Evolutionary conservation across 495 filamentous ascomycete species (phyloP).

Genomic region (Aspergillus egyptiacus): DNA sequence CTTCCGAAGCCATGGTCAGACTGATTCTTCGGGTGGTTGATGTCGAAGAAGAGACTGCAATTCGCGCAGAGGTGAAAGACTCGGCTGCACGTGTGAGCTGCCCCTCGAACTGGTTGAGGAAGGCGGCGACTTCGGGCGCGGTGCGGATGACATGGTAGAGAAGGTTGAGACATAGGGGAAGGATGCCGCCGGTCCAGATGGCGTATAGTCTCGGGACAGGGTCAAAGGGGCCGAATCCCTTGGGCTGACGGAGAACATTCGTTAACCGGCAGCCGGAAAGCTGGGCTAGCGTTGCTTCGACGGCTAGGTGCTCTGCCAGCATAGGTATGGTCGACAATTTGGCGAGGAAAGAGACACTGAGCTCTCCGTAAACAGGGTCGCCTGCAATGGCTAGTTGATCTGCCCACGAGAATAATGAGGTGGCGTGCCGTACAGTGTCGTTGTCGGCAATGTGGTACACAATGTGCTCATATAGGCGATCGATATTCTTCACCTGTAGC

Average conservation of each 20-base stretch:
- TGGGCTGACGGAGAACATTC: slow-evolving; percentile 59
- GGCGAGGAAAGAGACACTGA: slow-evolving; percentile 79
- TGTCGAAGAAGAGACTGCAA: slow-evolving; percentile 24
- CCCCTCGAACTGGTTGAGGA: slow-evolving; percentile 77
- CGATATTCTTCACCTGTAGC: slow-evolving; percentile 54
- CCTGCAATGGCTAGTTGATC: slow-evolving; percentile 63
- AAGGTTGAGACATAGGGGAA: slow-evolving; percentile 87
- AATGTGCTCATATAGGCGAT: slow-evolving; percentile 52
- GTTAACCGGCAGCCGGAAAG: slow-evolving; percentile 72
- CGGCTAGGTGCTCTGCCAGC: slow-evolving; percentile 82
- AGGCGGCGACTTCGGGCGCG: slow-evolving; percentile 75
- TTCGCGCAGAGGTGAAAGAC: slow-evolving; percentile 49
- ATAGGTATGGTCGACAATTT: slow-evolving; percentile 76
- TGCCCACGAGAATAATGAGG: slow-evolving; percentile 89
- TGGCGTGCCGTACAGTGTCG: slow-evolving; percentile 68
- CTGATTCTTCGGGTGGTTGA: slow-evolving; percentile 50
- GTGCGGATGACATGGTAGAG: slow-evolving; percentile 72
- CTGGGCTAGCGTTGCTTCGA: slow-evolving; percentile 71
- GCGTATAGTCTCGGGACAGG: slow-evolving; percentile 53
- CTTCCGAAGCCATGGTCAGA: slow-evolving; percentile 65
- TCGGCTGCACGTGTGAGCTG: slow-evolving; percentile 60
- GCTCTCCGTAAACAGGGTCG: slow-evolving; percentile 91
- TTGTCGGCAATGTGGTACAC: slow-evolving; percentile 58
- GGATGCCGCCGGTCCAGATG: slow-evolving; percentile 83
- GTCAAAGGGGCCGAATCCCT: slow-evolving; percentile 66